Evolutionary conservation across 2,329 filamentous ascomycete species (phyloP), one percentile per base, ranked within the genome.

Genomic region (Emericellopsis atlantica): DNA sequence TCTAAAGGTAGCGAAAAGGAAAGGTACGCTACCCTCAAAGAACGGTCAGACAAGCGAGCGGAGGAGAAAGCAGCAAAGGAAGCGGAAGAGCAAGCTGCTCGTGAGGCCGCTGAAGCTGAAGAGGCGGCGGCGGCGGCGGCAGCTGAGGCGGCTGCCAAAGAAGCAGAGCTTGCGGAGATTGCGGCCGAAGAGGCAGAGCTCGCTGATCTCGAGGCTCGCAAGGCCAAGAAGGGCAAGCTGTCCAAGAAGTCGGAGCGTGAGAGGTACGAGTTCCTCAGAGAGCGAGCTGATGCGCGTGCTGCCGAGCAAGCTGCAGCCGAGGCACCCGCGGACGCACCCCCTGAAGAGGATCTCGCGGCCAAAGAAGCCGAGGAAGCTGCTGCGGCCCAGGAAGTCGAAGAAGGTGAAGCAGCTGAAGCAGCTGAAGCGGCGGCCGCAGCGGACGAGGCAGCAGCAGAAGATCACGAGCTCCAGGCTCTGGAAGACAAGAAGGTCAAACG

Each of bases 401-500:
- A 53, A 8, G 56, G 57, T 37, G 59, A 61, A 39, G 51, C 54
- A 4, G 49, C 46, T 14, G 29, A 16, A 24, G 32, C 23, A 11
- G 32, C 21, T 11, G 40, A 23, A 9, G 40, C 38, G 15, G 29
- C 24, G 32, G 48, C 45, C 24, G 61, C 32, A 9, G 57, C 58
- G 37, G 60, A 62, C 23, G 37, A 39, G 32, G 18, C 23, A 10
- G 41, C 36, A 12, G 32, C 9, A 35, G 32, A 15, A 6, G 32
- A 15, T 15, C 40, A 33, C 16, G 51, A 56, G 46, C 52, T 51
- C 39, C 44, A 59, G 60, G 58, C 7, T 58, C 62, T 37, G 63
- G 67, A 37, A 21, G 56, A 55, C 43, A 54, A 54, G 36, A 58
- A 56, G 39, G 52, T 52, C 1, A 55, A 57, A 44, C 45, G 42